phyloP scores from a whole-genome alignment of 176 grass and related monocot species.

The Chloris gayana region DNA sequence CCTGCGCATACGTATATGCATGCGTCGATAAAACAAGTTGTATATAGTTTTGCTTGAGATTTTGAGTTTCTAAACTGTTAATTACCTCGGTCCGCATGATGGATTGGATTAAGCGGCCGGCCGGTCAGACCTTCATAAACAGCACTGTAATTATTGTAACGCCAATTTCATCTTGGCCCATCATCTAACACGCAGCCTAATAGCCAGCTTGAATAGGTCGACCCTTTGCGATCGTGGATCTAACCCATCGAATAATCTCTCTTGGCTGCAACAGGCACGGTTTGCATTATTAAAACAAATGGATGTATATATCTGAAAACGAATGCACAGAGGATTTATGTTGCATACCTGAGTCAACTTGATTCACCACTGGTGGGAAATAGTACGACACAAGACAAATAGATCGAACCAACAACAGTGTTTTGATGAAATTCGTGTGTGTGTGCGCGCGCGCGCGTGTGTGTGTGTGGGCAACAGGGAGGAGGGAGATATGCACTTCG shows the following conservation, averaged over 20 bases:
- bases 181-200: not conserved
- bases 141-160: not conserved
- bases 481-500: too few relatives aligned
- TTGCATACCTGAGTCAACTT: not conserved
- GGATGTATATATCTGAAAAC: too few relatives aligned
- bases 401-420: not conserved
- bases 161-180: too few relatives aligned
- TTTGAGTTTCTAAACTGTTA: too few relatives aligned
- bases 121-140: not conserved
- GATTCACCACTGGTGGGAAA: not conserved
- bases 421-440: not conserved
- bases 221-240: too few relatives aligned
- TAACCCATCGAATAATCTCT: too few relatives aligned
- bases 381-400: not conserved
- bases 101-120: not conserved
- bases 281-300: too few relatives aligned
- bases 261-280: too few relatives aligned
- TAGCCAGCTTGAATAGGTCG: too few relatives aligned
- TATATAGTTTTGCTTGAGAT: not conserved
- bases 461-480: not conserved
- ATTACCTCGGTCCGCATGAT: conserved; percentile 4
- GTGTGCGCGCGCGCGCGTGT: too few relatives aligned
- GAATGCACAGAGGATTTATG: not conserved
- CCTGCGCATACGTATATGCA: not conserved
- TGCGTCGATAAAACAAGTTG: too few relatives aligned